Conservation (phyloP, 164 flowering plant genomes). For the Liquidambar formosana region DNA sequence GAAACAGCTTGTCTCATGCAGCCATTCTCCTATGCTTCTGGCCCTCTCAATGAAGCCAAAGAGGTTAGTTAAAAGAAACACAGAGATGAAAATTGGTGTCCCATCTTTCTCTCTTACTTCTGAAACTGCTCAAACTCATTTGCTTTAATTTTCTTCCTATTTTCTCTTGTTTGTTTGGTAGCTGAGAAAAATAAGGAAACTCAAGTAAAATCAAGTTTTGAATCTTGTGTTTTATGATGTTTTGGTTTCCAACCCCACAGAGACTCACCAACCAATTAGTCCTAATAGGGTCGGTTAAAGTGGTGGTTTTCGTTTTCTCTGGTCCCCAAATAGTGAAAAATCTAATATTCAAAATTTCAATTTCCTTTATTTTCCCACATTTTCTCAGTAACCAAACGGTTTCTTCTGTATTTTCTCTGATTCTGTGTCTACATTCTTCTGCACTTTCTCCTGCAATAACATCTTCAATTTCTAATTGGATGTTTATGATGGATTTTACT, state of each 20-base stretch:
- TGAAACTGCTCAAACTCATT: background rate
- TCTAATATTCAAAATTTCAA: no score
- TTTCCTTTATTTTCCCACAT: background rate
- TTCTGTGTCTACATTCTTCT: background rate
- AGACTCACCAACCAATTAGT: no score
- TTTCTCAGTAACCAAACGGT: background rate
- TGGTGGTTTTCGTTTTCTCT: no score
- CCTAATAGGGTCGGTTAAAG: no score
- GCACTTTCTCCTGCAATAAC: background rate
- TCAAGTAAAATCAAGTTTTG: background rate
- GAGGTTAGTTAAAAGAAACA: slow-evolving; percentile 35
- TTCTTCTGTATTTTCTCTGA: background rate
- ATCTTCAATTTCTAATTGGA: no score
- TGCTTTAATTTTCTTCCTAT: background rate
- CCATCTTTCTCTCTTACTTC: background rate
- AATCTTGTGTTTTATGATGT: background rate
- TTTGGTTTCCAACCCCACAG: no score
- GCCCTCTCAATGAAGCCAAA: slow-evolving; percentile 32
- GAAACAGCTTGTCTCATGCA: slow-evolving; percentile 63
- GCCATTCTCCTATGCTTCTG: slow-evolving; percentile 53
- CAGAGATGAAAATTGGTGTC: background rate
- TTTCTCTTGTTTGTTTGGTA: background rate
- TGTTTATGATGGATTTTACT: no score
- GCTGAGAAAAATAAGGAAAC: background rate
- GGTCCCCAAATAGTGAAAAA: no score